A percentile compares a stretch with the other conserved stretches of the same genome.
Conservation (phyloP, 164 flowering plant species). For the Amborella trichopoda region DNA sequence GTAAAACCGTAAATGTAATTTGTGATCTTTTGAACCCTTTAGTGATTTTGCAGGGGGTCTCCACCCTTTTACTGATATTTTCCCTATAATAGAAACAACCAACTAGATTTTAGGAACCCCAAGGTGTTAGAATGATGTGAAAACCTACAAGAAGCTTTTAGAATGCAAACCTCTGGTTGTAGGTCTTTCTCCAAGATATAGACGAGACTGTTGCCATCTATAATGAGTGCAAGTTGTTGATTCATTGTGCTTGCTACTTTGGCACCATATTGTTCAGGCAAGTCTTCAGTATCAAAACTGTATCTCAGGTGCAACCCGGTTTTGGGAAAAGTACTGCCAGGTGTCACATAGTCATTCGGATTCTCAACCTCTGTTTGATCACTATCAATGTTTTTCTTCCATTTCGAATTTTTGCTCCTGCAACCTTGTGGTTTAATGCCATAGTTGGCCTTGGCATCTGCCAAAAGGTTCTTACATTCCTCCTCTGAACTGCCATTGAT, state of each 20-base stretch:
- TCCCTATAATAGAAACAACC: too few species aligned
- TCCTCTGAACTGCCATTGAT: slow-evolving; percentile 73
- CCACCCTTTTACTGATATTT: too few species aligned
- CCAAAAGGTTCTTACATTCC: slow-evolving; percentile 60
- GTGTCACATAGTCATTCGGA: slow-evolving; percentile 17
- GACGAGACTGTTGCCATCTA: slow-evolving; percentile 90
- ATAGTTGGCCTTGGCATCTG: slow-evolving; percentile 53
- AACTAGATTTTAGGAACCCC: too few species aligned
- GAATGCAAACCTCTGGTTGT: slow-evolving; percentile 56
- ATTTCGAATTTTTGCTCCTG: slow-evolving; percentile 16
- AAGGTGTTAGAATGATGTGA: too few species aligned
- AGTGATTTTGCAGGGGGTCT: too few species aligned
- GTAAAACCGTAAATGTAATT: too few species aligned
- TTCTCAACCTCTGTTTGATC: slow-evolving; percentile 22
- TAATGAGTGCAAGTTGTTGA: slow-evolving; percentile 57
- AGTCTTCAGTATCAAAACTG: not conserved
- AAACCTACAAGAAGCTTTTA: too few species aligned
- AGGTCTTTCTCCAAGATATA: slow-evolving; percentile 83
- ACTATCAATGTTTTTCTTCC: slow-evolving; percentile 19
- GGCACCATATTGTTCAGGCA: slow-evolving; percentile 11
- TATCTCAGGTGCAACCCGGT: slow-evolving; percentile 1
- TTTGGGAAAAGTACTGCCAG: slow-evolving; percentile 5
- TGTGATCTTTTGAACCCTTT: too few species aligned
- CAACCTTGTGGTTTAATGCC: slow-evolving; percentile 27
- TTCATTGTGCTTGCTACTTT: slow-evolving; percentile 20